phyloP scores from a whole-genome alignment of 2,329 filamentous ascomycete genomes.

The Aspergillus fructus region DNA sequence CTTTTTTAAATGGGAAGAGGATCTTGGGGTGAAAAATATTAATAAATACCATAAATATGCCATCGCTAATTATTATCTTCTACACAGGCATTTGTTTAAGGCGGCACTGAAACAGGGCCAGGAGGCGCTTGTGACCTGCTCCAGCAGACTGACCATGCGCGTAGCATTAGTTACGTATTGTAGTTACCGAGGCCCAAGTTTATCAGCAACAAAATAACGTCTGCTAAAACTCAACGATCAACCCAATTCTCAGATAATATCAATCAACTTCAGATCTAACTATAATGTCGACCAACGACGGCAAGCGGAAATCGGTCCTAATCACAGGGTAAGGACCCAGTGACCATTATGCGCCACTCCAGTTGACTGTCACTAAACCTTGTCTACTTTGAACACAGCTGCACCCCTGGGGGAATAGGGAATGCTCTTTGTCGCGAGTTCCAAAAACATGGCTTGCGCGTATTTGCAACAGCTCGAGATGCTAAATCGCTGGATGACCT shows the following conservation, averaged over 20 bases:
- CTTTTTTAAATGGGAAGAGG: too few species aligned
- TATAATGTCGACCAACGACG: constrained; percentile 25
- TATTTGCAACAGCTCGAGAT: constrained; percentile 59
- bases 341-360: neutral
- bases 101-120: too few species aligned
- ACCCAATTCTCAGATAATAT: neutral
- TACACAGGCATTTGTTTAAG: too few species aligned
- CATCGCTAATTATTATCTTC: too few species aligned
- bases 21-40: too few species aligned
- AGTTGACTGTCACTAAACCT: neutral
- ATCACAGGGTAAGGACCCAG: constrained; percentile 41
- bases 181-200: too few species aligned
- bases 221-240: neutral
- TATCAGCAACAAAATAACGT: too few species aligned
- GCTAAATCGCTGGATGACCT: constrained; percentile 50
- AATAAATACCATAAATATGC: too few species aligned
- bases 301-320: constrained; percentile 40
- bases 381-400: constrained; percentile 19
- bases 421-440: constrained; percentile 60
- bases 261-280: neutral
- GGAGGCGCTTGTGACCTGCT: too few species aligned
- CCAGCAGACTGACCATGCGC: too few species aligned
- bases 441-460: constrained; percentile 51
- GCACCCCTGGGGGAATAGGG: constrained; percentile 56
- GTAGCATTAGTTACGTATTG: too few species aligned